These are phyloP conservation scores for Zasmidium angulare DNA, from an alignment of 2,329 filamentous ascomycete species.

Conservation along the genomic window DNA sequence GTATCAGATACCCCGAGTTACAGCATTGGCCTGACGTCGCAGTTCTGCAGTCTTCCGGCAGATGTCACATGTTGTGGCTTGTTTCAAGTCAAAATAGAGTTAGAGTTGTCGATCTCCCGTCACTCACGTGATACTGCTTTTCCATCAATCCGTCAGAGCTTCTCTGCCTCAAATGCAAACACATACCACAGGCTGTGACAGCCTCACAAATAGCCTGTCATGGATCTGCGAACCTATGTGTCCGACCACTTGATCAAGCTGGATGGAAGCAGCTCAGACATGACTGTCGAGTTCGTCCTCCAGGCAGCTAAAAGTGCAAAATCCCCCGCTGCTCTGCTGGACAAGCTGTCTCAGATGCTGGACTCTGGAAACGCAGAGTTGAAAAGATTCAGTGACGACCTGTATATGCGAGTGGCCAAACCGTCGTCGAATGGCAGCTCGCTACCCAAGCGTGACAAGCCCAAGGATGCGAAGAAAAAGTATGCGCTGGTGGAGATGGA, in stretches of 20 bases:
- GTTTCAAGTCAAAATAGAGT: background rate
- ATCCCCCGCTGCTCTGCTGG: constrained; percentile 47
- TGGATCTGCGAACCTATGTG: constrained; percentile 39
- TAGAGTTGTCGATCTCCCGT: background rate
- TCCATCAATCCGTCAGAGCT: background rate
- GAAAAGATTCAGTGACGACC: constrained; percentile 47
- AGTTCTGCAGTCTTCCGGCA: background rate
- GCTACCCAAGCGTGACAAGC: constrained; percentile 21
- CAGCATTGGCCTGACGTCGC: background rate
- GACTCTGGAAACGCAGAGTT: constrained; percentile 50
- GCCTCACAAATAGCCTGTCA: constrained; percentile 14
- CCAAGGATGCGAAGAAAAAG: constrained; percentile 45
- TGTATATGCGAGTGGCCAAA: constrained; percentile 40
- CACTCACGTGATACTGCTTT: background rate
- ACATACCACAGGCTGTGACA: background rate
- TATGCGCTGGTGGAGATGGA: constrained; percentile 58
- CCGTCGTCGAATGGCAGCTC: constrained; percentile 25
- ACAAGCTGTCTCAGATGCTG: constrained; percentile 54
- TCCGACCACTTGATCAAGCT: constrained; percentile 55
- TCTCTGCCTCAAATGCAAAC: background rate
- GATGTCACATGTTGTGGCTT: background rate
- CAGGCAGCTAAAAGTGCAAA: constrained; percentile 54
- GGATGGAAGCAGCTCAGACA: constrained; percentile 56
- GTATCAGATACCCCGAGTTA: background rate
- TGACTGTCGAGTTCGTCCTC: constrained; percentile 58